Base-by-base conservation (phyloP, 2,329 filamentous ascomycete genomes). In the Cyanodermella asteris region DNA sequence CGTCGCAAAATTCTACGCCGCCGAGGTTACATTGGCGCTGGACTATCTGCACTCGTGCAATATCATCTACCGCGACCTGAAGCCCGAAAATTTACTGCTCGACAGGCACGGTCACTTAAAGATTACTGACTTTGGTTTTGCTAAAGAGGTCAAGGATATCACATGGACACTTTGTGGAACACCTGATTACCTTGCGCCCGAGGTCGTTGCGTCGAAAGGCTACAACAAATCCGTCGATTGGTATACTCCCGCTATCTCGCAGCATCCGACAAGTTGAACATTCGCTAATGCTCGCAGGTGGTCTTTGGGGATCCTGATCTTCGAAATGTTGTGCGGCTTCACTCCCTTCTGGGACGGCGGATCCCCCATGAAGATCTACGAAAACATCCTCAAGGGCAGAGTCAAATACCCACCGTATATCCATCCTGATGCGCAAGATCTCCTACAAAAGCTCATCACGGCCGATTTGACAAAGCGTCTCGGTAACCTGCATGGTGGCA, bases 181-280 rank as follows among this genome's bases (percentile, higher is more conserved):
- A 8, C 87, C 87, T 5, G 87, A 97, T 51, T 97, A 97, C 46
- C 66, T 97, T 18, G 87, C 87, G 1, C 87, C 87, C 0, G 87
- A 97, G 53, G 87, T 97, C 9, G 87, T 97, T n/a, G 82, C 81
- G 31, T 93, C 84, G 49, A 94, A 94, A 54, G 87, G 87, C 26
- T 97, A 97, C 59, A 97, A 97, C 59, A 97, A 94, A 50, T 93
- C 84, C 20, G 87, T 97, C 11, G 87, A 97, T 47, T 97, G 87
- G 87, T 93, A 55, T 55, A 76, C 18, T 12, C 5, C 18, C 12
- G 5, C n/a, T 7, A 20, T 7, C 8, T n/a, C 5, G 16, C 7
- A 20, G 12, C 8, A 14, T 17, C 9, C 12, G 6, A 8, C 19
- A 22, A 17, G 27, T 23, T 31, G 28, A 21, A 6, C 20, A 23